Evolutionary conservation across 169 alveolate species (phyloP).

Genomic region (Theileria orientalis): DNA sequence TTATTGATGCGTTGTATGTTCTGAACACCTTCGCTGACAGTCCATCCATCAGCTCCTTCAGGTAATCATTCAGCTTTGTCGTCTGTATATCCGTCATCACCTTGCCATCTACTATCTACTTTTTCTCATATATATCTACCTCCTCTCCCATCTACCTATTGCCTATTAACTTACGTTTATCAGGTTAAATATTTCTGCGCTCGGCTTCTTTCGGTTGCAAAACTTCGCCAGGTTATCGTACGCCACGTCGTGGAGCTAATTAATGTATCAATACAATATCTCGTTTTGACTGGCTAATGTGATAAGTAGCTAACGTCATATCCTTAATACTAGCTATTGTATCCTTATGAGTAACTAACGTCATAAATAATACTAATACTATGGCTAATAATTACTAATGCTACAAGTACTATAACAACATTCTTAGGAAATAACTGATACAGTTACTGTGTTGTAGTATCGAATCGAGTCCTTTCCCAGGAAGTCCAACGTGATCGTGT

Average conservation of each 20-base stretch:
- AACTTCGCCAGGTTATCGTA: conserved; percentile 78
- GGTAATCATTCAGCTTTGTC: conserved; percentile 89
- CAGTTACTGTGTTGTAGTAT: conserved; percentile 89
- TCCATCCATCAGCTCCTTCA: conserved; percentile 95
- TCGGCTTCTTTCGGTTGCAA: conserved; percentile 85
- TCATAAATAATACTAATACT: not conserved
- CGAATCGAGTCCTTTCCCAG: conserved; percentile 98
- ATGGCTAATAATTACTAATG: not conserved
- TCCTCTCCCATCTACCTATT: conserved; percentile 6
- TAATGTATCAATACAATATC: not conserved
- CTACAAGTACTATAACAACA: not conserved
- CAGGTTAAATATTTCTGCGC: conserved; percentile 90
- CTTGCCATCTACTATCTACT: no score
- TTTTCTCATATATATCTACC: no score
- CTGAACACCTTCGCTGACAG: conserved; percentile 99
- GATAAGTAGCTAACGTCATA: not conserved
- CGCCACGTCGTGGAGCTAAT: conserved; percentile 79
- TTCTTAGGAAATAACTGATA: not conserved
- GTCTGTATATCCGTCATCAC: conserved; percentile 66
- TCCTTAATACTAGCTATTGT: not conserved
- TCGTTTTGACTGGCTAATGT: not conserved
- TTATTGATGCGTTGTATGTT: conserved; percentile 98
- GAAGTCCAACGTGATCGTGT: conserved; percentile 85
- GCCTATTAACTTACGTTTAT: conserved; percentile 57
- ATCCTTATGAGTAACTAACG: not conserved